Evolutionary conservation across 441 rosid genomes (phyloP), one percentile per base, ranked within the genome.

Genomic region (Erodium texanum): DNA sequence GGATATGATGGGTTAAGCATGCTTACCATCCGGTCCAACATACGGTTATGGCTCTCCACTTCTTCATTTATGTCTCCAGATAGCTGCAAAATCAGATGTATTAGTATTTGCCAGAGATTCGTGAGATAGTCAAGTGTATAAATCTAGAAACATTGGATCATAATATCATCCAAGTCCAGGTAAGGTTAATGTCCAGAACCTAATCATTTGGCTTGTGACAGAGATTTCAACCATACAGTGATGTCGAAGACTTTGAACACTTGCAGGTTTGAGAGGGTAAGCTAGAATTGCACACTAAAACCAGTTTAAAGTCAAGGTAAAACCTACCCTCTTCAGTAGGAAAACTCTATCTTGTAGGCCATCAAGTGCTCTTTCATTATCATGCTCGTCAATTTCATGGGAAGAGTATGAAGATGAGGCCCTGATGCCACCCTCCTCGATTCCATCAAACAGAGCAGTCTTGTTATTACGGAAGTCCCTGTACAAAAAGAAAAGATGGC

Each of bases 381-480:
- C 99, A 73, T 88, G 98, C 85, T 92, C 98, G 63, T 88, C 83
- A 73, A 90, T 90, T 80, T 92, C 98, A 73, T 86, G 93, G 24
- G 98, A 82, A 14, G 80, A 83, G 82, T 85, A 92, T 20, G 93
- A 84, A 76, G 97, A 74, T 5, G 97, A 80, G 59, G 92, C 90
- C 78, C 95, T 85, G 72, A 89, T 84, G 72, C 99, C 98, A 77
- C 98, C 97, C 75, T 95, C 99, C 78, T 90, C 96, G n/a, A 89
- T 84, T 66, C 96, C 93, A 78, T 94, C 98, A 78, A 90, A 95
- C 54, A 92, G 96, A 52, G 90, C 81, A 62, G 83, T 78, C 82
- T 86, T 88, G 58, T 77, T 81, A 74, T 78, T 85, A 64, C 92
- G 92, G 58, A 74, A 70, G 71, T 94, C 98, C 87, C 98, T 94